phyloP scores from a whole-genome alignment of 2,329 filamentous ascomycete species.

The Beauveria rudraprayagi region DNA sequence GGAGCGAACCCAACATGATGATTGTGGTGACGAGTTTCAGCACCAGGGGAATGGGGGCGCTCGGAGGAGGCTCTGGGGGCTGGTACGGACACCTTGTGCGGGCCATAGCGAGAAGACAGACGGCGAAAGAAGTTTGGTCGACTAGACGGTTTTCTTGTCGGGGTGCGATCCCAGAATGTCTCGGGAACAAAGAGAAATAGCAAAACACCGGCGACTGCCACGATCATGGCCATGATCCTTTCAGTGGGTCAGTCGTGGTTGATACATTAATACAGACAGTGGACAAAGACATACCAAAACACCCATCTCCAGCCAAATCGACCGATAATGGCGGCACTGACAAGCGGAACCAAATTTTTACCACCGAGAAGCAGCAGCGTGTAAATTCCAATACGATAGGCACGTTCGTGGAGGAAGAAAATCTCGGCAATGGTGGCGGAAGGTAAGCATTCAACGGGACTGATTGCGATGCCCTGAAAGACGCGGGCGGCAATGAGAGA shows the following conservation, averaged over 20 bases:
- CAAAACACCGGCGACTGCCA: slow-evolving; percentile 59
- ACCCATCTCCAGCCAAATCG: slow-evolving; percentile 80
- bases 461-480: slow-evolving; percentile 81
- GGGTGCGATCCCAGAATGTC: slow-evolving; percentile 89
- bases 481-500: slow-evolving; percentile 77
- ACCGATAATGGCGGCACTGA: slow-evolving; percentile 79
- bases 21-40: slow-evolving; percentile 19
- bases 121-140: slow-evolving; percentile 40
- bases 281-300: slow-evolving; percentile 55
- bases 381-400: slow-evolving; percentile 89
- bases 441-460: slow-evolving; percentile 84
- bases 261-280: neutral
- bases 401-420: slow-evolving; percentile 89
- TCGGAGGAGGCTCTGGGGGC: slow-evolving; percentile 8
- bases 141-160: slow-evolving; percentile 35
- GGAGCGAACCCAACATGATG: slow-evolving; percentile 26
- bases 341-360: slow-evolving; percentile 82
- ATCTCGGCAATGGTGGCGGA: slow-evolving; percentile 94
- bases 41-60: slow-evolving; percentile 15
- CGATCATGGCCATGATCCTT: slow-evolving; percentile 75
- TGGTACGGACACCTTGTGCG: slow-evolving; percentile 8
- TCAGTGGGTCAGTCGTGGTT: neutral
- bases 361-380: slow-evolving; percentile 80
- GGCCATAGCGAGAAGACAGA: slow-evolving; percentile 34
- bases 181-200: slow-evolving; percentile 90